phyloP scores from a whole-genome alignment of 345 rosid species.

The Gossypioides kirkii region DNA sequence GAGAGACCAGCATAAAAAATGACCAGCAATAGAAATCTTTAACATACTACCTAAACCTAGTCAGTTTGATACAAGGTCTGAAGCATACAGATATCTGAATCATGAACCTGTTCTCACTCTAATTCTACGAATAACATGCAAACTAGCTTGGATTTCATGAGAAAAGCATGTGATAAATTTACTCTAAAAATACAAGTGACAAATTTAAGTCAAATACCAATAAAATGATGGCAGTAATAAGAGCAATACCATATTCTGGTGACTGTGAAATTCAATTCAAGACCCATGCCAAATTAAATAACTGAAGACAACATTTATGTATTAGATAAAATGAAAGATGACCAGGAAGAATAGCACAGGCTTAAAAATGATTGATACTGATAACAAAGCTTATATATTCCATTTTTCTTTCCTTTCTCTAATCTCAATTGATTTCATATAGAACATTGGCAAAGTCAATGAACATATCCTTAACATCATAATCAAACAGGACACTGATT shows the following conservation, averaged over 20 bases:
- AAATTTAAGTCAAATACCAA: neutral
- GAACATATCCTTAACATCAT: neutral
- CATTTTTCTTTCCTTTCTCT: neutral
- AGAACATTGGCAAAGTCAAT: neutral
- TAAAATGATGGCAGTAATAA: neutral
- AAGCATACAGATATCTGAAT: neutral
- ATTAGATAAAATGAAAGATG: neutral
- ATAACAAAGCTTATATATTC: neutral
- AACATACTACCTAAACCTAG: conserved; percentile 1
- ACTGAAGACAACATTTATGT: neutral
- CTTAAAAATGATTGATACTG: neutral
- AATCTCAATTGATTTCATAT: neutral
- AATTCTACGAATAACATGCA: neutral
- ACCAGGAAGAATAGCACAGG: neutral
- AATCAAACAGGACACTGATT: neutral
- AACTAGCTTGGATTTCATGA: neutral
- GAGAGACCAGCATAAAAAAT: neutral
- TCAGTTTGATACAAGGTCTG: neutral
- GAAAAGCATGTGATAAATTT: too few relatives aligned
- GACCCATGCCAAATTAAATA: neutral
- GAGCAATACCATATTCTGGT: neutral
- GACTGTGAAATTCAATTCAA: neutral
- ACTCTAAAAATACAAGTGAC: neutral
- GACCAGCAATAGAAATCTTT: neutral
- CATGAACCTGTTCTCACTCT: neutral